phyloP scores from a whole-genome alignment of 495 filamentous ascomycete genomes.

The Penicillium herquei region DNA sequence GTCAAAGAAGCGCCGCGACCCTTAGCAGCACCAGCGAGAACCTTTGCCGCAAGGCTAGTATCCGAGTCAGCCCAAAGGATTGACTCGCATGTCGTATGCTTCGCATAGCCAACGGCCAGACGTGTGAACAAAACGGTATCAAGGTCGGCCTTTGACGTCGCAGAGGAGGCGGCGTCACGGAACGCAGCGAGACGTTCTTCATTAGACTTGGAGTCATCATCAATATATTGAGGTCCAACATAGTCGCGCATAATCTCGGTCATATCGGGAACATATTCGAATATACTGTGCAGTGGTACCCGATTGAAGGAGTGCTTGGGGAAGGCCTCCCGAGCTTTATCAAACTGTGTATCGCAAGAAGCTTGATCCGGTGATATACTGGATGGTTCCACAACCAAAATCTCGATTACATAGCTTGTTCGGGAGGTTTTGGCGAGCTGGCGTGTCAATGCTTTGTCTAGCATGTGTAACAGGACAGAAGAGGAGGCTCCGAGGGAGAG shows the following conservation, averaged over 20 bases:
- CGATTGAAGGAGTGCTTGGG: conserved; percentile 56
- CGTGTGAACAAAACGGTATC: conserved; percentile 64
- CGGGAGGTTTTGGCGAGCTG: conserved; percentile 52
- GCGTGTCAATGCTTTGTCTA: conserved; percentile 63
- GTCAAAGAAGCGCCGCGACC: conserved; percentile 81
- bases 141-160: conserved; percentile 76
- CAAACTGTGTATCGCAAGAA: conserved; percentile 30
- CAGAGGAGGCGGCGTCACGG: conserved; percentile 58
- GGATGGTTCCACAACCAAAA: conserved; percentile 64
- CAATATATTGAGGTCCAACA: conserved; percentile 24
- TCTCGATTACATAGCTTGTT: conserved; percentile 60
- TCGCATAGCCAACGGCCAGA: conserved; percentile 65
- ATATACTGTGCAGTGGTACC: conserved; percentile 57
- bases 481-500: conserved; percentile 85
- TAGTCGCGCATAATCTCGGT: conserved; percentile 27
- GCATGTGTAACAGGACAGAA: conserved; percentile 69
- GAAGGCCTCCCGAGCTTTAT: conserved; percentile 48
- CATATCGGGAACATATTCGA: conserved; percentile 41
- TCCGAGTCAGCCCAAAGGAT: conserved; percentile 85
- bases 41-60: conserved; percentile 81
- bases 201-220: conserved; percentile 30
- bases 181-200: conserved; percentile 51
- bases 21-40: conserved; percentile 84
- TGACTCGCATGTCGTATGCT: conserved; percentile 55
- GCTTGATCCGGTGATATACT: conserved; percentile 30